Evolutionary conservation across 441 rosid species (phyloP), one percentile per base, ranked within the genome.

Genomic region (Francoa sonchifolia): DNA sequence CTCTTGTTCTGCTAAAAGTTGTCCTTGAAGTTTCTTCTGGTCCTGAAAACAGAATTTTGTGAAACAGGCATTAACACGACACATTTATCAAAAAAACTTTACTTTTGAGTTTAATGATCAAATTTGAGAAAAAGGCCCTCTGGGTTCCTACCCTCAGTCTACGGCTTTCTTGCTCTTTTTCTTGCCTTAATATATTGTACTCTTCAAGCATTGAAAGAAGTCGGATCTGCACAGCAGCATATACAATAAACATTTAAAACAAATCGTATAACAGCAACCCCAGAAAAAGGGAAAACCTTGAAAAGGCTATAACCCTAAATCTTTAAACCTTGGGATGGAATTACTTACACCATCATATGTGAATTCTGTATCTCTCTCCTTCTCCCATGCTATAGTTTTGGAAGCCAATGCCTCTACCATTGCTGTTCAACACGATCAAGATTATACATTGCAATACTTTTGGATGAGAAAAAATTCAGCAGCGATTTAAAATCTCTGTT

Each of bases 161-260:
- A 59, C 95, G 82, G 32, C 67, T 79, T 55, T 92, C 96, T 73
- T 92, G 79, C 56, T 86, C 96, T 67, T 81, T 92, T 69, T 83
- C 96, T 40, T 92, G 71, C 20, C 84, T 68, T 25, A 79, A 62
- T 42, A 78, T 59, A 42, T 53, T 77, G 50, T 92, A 83, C 39
- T 92, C 88, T 57, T 92, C 94, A 51, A 92, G 88, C 96, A 86
- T 83, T 10, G 92, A 71, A 33, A 92, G 83, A 30, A 92, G 69
- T 39, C 70, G 80, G 47, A 79, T 52, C 99, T 92, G 71, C 26
- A 58, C 10, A 26, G 15, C 2, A 18, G 19, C 8, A 20, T 31
- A 9, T 5, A 34, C 37, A 18, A 40, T 18, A 59, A 50, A 48
- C 16, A 33, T 8, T 19, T 57, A 14, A 49, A 25, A 0, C 15